Evolutionary conservation across 192 early-diverging fungal genomes (phyloP).

Genomic region (Haplosporangium gracile): DNA sequence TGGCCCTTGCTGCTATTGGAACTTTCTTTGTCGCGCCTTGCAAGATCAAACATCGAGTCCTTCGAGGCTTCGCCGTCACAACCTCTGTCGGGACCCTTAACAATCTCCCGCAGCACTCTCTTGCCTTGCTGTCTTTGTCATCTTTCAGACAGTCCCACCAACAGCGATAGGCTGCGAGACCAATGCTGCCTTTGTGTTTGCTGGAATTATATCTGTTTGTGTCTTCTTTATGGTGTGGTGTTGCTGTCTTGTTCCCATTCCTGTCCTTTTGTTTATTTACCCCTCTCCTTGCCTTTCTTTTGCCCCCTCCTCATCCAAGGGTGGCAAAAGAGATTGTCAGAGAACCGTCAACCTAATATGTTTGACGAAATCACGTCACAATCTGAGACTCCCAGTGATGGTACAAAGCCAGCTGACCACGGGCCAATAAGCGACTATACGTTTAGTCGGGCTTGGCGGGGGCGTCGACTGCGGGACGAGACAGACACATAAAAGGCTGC

Average conservation of each 20-base stretch:
- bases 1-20: neutral
- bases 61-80: neutral
- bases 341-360: neutral
- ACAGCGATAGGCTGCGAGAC: neutral
- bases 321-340: neutral
- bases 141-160: neutral
- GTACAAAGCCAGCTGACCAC: constrained; percentile 13
- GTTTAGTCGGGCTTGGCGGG: neutral
- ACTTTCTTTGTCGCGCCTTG: neutral
- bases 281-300: neutral
- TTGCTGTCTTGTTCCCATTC: neutral
- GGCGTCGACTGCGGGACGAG: constrained; percentile 14
- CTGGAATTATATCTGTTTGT: neutral
- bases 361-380: neutral
- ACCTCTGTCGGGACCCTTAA: neutral
- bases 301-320: neutral
- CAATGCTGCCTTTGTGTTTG: neutral
- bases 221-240: neutral
- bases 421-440: constrained; percentile 5
- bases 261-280: neutral
- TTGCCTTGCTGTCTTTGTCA: neutral
- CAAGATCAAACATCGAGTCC: neutral
- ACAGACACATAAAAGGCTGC: neutral
- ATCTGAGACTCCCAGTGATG: neutral
- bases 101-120: neutral